Evolutionary conservation across 129 eudicot species (phyloP).

Genomic region (Deinandra increscens): DNA sequence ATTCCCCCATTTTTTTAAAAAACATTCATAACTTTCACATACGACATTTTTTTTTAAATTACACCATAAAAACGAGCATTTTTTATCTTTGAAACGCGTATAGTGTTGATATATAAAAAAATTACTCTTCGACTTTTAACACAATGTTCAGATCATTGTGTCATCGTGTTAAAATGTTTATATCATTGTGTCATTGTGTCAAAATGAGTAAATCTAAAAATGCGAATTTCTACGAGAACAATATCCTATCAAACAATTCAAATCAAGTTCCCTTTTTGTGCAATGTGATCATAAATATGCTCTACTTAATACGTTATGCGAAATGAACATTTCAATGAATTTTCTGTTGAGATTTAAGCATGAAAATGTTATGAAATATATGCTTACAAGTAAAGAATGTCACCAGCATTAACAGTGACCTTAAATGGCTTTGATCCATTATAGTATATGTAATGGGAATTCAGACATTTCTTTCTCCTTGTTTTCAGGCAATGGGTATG

Average conservation of each 20-base stretch:
- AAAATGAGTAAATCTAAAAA: background rate
- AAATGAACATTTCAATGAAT: background rate
- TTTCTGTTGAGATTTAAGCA: background rate
- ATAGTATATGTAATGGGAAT: conserved; percentile 70
- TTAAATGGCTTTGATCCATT: conserved; percentile 89
- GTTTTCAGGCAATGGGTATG: conserved; percentile 49
- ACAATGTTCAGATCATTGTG: too few species aligned
- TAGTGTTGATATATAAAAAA: too few species aligned
- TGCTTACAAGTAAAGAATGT: conserved; percentile 87
- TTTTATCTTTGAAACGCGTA: too few species aligned
- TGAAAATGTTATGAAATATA: background rate
- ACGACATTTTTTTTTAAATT: too few species aligned
- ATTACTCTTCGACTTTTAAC: too few species aligned
- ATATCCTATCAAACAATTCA: background rate
- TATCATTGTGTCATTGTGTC: too few species aligned
- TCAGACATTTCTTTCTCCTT: conserved; percentile 44
- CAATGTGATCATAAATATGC: background rate
- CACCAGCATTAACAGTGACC: conserved; percentile 92
- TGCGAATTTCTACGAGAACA: background rate
- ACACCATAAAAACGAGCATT: too few species aligned
- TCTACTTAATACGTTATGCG: background rate
- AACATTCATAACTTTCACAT: too few species aligned
- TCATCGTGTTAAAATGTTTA: too few species aligned
- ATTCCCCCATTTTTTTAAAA: too few species aligned
- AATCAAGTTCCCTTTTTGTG: conserved; percentile 8